Evolutionary conservation across 192 early-diverging fungal genomes (phyloP).

Genomic region (Chytriomyces confervae): DNA sequence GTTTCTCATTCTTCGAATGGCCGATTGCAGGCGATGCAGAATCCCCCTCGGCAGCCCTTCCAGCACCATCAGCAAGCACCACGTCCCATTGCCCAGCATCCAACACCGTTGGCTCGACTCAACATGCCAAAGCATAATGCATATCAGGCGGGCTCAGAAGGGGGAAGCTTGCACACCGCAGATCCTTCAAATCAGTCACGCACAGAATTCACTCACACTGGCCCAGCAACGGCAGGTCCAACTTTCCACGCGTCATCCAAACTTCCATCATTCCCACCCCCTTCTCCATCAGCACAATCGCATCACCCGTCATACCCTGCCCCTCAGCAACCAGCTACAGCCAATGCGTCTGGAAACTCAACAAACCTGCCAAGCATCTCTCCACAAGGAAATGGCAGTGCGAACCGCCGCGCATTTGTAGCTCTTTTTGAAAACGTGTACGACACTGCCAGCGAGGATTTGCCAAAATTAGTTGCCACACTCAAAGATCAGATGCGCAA

Average conservation of each 20-base stretch:
- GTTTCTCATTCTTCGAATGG: no score
- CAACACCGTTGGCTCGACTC: slow-evolving; percentile 3
- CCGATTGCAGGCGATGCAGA: no score
- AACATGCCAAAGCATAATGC: slow-evolving; percentile 6
- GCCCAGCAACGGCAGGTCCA: neutral
- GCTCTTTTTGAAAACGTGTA: slow-evolving; percentile 56
- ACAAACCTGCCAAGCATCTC: neutral
- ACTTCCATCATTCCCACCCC: neutral
- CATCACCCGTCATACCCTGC: neutral
- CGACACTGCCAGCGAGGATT: slow-evolving; percentile 62
- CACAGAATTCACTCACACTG: neutral
- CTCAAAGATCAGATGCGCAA: slow-evolving; percentile 80
- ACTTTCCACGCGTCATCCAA: neutral
- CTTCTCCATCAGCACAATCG: neutral
- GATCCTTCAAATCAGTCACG: no score
- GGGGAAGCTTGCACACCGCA: neutral
- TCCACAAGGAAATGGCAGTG: neutral
- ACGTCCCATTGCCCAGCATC: neutral
- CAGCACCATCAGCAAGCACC: neutral
- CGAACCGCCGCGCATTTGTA: slow-evolving; percentile 28
- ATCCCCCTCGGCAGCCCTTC: neutral
- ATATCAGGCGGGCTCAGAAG: neutral
- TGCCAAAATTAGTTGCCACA: slow-evolving; percentile 63
- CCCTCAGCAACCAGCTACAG: neutral
- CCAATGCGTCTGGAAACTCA: neutral